Evolutionary conservation across 495 filamentous ascomycete species (phyloP).

Genomic region (Penicillium cinerascens): DNA sequence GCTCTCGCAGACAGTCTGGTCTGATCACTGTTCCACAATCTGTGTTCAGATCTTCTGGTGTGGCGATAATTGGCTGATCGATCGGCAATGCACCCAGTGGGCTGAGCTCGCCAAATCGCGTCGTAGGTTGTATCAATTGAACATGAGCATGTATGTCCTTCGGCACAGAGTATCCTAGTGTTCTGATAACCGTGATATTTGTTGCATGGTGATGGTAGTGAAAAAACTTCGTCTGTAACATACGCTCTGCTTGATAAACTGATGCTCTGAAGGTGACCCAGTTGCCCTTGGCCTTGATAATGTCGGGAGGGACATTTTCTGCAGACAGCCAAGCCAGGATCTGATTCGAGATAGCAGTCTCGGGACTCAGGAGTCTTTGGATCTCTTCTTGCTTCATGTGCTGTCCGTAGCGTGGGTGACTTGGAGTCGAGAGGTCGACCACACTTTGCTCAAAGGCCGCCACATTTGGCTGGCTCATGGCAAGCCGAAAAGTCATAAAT

Average conservation of each 20-base stretch:
- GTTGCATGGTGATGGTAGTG: conserved; percentile 42
- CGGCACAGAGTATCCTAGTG: conserved; percentile 58
- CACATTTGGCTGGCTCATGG: conserved; percentile 49
- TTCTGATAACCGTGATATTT: conserved; percentile 44
- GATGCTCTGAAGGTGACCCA: conserved; percentile 55
- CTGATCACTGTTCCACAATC: conserved; percentile 50
- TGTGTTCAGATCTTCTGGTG: conserved; percentile 24
- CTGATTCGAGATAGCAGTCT: conserved; percentile 32
- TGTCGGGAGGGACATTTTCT: conserved; percentile 36
- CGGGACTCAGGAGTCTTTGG: conserved; percentile 47
- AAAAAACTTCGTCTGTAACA: conserved; percentile 55
- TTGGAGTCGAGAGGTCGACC: conserved; percentile 60
- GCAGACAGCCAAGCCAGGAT: conserved; percentile 51
- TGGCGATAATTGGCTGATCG: conserved; percentile 24
- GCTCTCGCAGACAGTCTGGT: conserved; percentile 53
- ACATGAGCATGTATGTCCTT: conserved; percentile 42
- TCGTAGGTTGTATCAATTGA: conserved; percentile 56
- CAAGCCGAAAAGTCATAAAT: conserved; percentile 50
- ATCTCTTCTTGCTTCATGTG: conserved; percentile 60
- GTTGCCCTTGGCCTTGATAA: conserved; percentile 48
- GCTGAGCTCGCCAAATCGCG: conserved; percentile 42
- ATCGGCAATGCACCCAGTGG: conserved; percentile 20
- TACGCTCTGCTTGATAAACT: conserved; percentile 47
- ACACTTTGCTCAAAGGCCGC: conserved; percentile 57
- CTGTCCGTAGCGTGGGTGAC: conserved; percentile 56